These are phyloP conservation scores for Coemansia sp. DNA, from an alignment of 192 early-diverging fungal species.

Conservation along the genomic window DNA sequence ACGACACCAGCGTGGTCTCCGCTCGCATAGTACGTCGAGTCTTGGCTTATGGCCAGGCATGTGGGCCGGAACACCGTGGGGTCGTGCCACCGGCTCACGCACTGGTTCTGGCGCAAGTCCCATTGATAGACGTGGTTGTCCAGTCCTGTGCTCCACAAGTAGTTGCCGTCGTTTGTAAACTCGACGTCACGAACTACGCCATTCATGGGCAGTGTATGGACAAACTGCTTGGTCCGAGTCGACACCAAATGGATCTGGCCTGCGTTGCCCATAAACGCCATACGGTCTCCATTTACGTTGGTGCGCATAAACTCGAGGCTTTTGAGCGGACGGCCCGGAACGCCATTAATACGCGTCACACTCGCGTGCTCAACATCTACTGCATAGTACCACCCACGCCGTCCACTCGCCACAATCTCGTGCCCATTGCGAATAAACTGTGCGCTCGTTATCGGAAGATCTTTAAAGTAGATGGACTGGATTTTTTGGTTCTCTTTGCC, in stretches of 20 bases:
- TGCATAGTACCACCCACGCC: conserved; percentile 77
- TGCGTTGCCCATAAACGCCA: conserved; percentile 77
- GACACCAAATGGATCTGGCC: conserved; percentile 84
- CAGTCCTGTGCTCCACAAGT: conserved; percentile 71
- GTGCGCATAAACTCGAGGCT: conserved; percentile 69
- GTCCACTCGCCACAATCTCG: conserved; percentile 75
- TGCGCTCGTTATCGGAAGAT: conserved; percentile 79
- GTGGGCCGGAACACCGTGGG: conserved; percentile 78
- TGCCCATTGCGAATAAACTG: conserved; percentile 74
- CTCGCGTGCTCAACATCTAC: conserved; percentile 79
- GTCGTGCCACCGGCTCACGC: conserved; percentile 78
- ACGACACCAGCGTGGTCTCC: conserved; percentile 85
- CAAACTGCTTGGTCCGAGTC: conserved; percentile 81
- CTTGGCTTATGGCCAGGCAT: conserved; percentile 67
- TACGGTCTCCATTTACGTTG: conserved; percentile 68
- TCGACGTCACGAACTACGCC: conserved; percentile 67
- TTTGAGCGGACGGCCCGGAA: conserved; percentile 71
- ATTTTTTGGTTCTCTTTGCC: conserved; percentile 92
- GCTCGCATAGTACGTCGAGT: conserved; percentile 77
- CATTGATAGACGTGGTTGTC: conserved; percentile 91
- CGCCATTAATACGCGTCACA: conserved; percentile 76
- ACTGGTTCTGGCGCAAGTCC: conserved; percentile 73
- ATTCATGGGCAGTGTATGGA: conserved; percentile 89
- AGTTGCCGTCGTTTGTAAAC: conserved; percentile 79
- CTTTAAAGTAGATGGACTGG: conserved; percentile 84